phyloP scores from a whole-genome alignment of 192 early-diverging fungal species.

The Podila minutissima region DNA sequence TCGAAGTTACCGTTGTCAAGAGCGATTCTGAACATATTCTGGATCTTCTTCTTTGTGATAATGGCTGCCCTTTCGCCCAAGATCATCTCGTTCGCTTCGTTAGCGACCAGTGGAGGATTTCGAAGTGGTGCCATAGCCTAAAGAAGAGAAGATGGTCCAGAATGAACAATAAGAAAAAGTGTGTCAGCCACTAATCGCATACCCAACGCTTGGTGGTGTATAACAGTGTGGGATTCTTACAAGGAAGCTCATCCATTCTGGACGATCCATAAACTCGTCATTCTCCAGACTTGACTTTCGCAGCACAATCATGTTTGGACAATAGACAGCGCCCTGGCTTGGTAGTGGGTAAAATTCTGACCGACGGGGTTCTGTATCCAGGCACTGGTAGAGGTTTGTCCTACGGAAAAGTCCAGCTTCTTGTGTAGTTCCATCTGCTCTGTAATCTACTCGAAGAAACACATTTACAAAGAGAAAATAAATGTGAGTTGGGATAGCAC shows the following conservation, averaged over 20 bases:
- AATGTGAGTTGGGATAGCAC: constrained; percentile 1
- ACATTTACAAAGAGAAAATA: background rate
- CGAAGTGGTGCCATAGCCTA: constrained; percentile 53
- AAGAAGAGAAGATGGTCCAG: background rate
- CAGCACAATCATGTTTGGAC: constrained; percentile 54
- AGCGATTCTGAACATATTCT: constrained; percentile 54
- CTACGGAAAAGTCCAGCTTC: constrained; percentile 56
- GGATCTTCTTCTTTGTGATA: constrained; percentile 56
- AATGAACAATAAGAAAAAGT: background rate
- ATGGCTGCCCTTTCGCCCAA: constrained; percentile 41
- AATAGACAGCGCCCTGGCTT: constrained; percentile 52
- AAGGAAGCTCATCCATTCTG: constrained; percentile 56
- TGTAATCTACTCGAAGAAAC: constrained; percentile 26
- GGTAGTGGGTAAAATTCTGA: constrained; percentile 54
- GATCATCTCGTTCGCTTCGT: constrained; percentile 38
- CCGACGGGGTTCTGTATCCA: constrained; percentile 43
- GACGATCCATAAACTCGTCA: constrained; percentile 46
- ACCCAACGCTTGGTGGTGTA: background rate
- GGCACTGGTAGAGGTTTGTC: constrained; percentile 55
- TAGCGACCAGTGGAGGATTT: constrained; percentile 33
- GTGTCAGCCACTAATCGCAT: background rate
- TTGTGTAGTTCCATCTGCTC: constrained; percentile 46
- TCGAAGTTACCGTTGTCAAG: constrained; percentile 48
- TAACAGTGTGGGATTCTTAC: background rate
- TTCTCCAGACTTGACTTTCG: constrained; percentile 38